Evolutionary conservation across 1,284 basidiomycete species (phyloP).

Genomic region (Rhizopogon parksii): DNA sequence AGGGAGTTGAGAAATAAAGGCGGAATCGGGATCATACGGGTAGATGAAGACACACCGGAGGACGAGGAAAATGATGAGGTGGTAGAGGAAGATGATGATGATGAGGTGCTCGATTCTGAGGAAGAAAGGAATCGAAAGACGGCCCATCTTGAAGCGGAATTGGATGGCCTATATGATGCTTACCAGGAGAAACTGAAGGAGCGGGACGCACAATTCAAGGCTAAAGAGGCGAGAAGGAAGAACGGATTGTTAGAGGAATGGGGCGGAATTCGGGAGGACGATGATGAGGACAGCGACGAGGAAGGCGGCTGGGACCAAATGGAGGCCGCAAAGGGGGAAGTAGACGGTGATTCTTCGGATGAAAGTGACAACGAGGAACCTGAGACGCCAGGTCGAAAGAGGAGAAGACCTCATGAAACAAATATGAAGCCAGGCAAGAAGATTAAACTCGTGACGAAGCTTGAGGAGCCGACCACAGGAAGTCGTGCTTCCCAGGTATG

Average conservation of each 20-base stretch:
- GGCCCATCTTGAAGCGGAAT: conserved; percentile 69
- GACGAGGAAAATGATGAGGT: conserved; percentile 36
- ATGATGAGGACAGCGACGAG: conserved; percentile 41
- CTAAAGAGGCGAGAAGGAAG: conserved; percentile 75
- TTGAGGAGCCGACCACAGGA: conserved; percentile 33
- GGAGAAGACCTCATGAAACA: conserved; percentile 32
- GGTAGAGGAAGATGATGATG: conserved; percentile 35
- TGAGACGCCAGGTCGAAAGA: conserved; percentile 33
- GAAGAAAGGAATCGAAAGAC: conserved; percentile 67
- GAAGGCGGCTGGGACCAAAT: conserved; percentile 77
- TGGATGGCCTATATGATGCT: conserved; percentile 85
- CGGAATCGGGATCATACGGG: conserved; percentile 39
- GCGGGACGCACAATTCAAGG: conserved; percentile 86
- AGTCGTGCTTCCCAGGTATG: conserved; percentile 65
- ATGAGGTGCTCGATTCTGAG: conserved; percentile 55
- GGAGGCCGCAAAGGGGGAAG: conserved; percentile 55
- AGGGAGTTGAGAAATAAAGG: conserved; percentile 39
- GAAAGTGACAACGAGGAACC: conserved; percentile 45
- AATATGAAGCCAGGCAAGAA: conserved; percentile 32
- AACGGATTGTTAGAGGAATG: conserved; percentile 72
- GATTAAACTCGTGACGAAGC: conserved; percentile 35
- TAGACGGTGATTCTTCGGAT: conserved; percentile 52
- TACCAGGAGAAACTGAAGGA: conserved; percentile 82
- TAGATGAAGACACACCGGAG: conserved; percentile 44
- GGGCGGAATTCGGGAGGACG: conserved; percentile 64